Base-by-base conservation (phyloP, 2,329 filamentous ascomycete species). In the Fusarium piperis region DNA sequence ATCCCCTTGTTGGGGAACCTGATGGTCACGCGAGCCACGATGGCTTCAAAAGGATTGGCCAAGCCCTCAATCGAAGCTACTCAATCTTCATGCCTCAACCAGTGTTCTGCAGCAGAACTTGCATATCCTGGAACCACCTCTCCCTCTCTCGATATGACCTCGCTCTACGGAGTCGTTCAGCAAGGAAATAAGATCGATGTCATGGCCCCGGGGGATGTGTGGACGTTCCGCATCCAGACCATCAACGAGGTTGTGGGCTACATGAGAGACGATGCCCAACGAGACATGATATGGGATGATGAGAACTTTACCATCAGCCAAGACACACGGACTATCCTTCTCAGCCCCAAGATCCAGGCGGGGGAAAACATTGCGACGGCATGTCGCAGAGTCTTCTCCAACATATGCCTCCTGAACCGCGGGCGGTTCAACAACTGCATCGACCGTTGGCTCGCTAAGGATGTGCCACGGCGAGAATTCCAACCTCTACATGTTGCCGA, bases 401-500 rank as follows among this genome's bases (percentile, higher is more conserved):
- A 57, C 0, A 60, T 80, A 9, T 80, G 78, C 53, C 65, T 74
- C 55, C 70, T 67, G 51, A 81, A 81, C 59, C 63, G 33, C 13
- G 63, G 69, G 20, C 68, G 60, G 6, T 67, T 81, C 62, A 67
- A 75, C 59, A 76, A 76, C 26, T 71, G 72, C 13, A 67, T 81
- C 23, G 59, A 64, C 6, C 67, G 67, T 12, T 81, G 79, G 79
- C 68, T 79, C 36, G 51, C 32, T 12, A 68, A 67, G 20, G 61
- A 65, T 11, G 61, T 48, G 11, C 68, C 73, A 18, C 33, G 41
- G 23, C 71, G 65, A 57, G 74, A 77, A 38, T 78, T 74, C 20
- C 77, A 80, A 46, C 77, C 78, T 2, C 76, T 83, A 11, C 74
- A 78, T 23, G 73, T 74, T 13, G 66, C 76, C 8, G 68, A 74